Conservation (phyloP, 345 rosid species). For the Geranium brycei region DNA sequence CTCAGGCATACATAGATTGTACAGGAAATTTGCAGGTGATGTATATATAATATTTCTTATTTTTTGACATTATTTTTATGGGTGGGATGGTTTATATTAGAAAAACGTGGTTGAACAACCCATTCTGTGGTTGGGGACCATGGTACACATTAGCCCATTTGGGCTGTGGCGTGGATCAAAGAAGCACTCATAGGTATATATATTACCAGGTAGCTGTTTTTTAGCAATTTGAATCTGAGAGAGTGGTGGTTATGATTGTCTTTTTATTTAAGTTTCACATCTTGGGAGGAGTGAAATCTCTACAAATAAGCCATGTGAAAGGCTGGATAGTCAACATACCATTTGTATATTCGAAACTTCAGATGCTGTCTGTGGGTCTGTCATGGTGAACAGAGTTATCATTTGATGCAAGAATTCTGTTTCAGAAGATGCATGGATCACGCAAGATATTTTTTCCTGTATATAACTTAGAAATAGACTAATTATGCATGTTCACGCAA, state of each 20-base stretch:
- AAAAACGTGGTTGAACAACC: no score
- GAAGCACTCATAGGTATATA: no score
- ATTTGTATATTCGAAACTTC: not conserved
- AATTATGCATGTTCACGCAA: not conserved
- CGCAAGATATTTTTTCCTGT: not conserved
- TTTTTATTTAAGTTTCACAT: no score
- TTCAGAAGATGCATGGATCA: not conserved
- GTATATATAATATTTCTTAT: not conserved
- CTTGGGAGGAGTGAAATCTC: not conserved
- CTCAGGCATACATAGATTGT: slow-evolving; percentile 76
- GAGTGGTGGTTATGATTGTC: no score
- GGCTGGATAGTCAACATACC: not conserved
- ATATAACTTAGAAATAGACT: not conserved
- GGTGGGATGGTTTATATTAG: not conserved
- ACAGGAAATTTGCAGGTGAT: slow-evolving; percentile 89
- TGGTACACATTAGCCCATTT: no score
- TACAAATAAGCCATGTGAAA: not conserved
- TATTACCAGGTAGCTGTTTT: no score
- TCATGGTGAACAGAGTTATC: not conserved
- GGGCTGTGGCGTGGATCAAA: no score
- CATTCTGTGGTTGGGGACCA: no score
- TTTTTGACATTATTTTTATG: not conserved
- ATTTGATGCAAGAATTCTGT: not conserved
- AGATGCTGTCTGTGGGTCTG: not conserved
- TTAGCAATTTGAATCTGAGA: no score